Evolutionary conservation across 2,329 filamentous ascomycete species (phyloP).

Genomic region (Cercospora sesami): DNA sequence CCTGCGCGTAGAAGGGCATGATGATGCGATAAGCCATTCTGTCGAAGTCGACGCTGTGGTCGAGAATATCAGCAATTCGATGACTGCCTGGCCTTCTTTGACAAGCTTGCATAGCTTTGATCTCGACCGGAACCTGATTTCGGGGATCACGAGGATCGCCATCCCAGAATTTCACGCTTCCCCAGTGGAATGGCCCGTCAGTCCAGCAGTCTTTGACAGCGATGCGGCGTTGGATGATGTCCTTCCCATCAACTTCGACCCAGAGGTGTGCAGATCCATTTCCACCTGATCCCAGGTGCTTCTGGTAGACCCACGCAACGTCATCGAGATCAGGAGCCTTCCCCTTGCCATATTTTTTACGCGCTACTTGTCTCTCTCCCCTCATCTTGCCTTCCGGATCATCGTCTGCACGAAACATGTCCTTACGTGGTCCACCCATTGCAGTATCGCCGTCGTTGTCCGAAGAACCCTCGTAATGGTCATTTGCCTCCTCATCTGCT

Average conservation of each 20-base stretch:
- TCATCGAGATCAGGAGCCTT: not conserved
- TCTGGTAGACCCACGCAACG: not conserved
- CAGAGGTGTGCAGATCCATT: not conserved
- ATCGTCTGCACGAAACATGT: not conserved
- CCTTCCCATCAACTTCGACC: not conserved
- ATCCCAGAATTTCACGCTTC: conserved; percentile 4
- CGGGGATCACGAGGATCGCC: not conserved
- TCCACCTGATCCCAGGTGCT: not conserved
- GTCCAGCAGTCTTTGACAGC: conserved; percentile 12
- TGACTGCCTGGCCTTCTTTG: not conserved
- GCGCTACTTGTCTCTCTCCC: not conserved
- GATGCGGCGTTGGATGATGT: not conserved
- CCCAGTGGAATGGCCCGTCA: not conserved
- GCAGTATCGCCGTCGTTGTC: not conserved
- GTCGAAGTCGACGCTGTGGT: not conserved
- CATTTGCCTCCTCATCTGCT: not conserved
- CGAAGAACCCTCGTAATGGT: not conserved
- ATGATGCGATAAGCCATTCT: conserved; percentile 10
- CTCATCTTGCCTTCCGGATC: not conserved
- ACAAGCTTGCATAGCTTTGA: conserved; percentile 1
- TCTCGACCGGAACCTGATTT: not conserved
- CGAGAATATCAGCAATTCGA: not conserved
- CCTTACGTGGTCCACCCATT: not conserved
- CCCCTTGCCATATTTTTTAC: not conserved
- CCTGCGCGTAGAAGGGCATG: conserved; percentile 6